Percentiles rank a stretch among this genome's conserved stretches.
Conservation (phyloP, 352 stramenopile species). For the Achlya hypogyna region DNA sequence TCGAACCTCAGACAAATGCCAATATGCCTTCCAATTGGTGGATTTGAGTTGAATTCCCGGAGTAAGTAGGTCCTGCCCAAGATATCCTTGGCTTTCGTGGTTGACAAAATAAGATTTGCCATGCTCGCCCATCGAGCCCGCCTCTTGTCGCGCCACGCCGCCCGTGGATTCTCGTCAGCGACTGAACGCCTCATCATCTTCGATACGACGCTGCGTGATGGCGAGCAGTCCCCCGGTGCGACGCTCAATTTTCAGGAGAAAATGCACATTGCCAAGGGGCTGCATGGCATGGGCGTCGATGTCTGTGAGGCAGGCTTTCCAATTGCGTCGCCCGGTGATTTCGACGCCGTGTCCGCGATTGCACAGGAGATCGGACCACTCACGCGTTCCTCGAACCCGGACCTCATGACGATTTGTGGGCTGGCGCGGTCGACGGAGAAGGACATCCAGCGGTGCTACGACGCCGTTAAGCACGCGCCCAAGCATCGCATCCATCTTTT, state of each 20-base stretch:
- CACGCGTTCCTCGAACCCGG: constrained; percentile 45
- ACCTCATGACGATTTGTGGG: constrained; percentile 91
- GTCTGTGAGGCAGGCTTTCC: constrained; percentile 99
- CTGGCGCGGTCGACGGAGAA: constrained; percentile 92
- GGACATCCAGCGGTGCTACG: constrained; percentile 95
- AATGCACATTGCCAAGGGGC: constrained; percentile 94
- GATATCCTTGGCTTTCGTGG: too few relatives aligned
- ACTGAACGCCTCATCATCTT: constrained; percentile 88
- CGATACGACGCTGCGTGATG: constrained; percentile 97
- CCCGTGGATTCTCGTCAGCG: constrained; percentile 1
- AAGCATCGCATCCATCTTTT: constrained; percentile 98
- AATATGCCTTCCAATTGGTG: too few relatives aligned
- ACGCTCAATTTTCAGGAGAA: constrained; percentile 98
- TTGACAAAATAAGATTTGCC: too few relatives aligned
- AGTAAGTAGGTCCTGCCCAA: too few relatives aligned
- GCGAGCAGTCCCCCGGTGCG: constrained; percentile 96
- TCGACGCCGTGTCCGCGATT: constrained; percentile 96
- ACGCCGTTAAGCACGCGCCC: constrained; percentile 94
- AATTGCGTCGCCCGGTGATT: constrained; percentile 97
- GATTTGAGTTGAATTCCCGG: too few relatives aligned
- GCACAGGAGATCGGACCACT: constrained; percentile 92
- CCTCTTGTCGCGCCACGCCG: neutral
- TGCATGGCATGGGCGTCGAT: constrained; percentile 94
- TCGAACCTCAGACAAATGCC: too few relatives aligned
- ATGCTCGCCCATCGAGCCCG: too few relatives aligned